These are phyloP conservation scores for Ophiostoma fasciatum DNA, from an alignment of 2,329 filamentous ascomycete genomes.

Conservation along the genomic window DNA sequence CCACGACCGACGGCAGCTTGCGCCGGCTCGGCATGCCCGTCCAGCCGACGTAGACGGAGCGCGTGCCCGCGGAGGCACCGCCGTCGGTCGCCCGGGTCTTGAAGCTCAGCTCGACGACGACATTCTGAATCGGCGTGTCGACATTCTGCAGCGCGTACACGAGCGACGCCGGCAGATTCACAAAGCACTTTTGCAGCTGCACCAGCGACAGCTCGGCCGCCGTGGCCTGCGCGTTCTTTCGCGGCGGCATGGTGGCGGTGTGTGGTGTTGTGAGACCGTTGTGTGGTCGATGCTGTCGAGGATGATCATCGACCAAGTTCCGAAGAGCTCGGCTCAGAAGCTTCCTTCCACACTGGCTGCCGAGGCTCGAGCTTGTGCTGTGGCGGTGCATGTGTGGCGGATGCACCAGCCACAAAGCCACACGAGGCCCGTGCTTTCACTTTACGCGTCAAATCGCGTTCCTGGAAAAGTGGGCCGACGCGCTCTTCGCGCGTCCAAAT, in stretches of 20 bases:
- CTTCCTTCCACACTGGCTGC: too few relatives aligned
- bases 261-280: too few relatives aligned
- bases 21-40: slow-evolving; percentile 95
- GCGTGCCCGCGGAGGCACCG: slow-evolving; percentile 18
- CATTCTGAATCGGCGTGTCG: slow-evolving; percentile 88
- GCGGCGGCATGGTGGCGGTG: slow-evolving; percentile 26
- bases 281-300: too few relatives aligned
- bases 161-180: slow-evolving; percentile 77
- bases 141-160: slow-evolving; percentile 76
- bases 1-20: slow-evolving; percentile 56
- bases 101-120: slow-evolving; percentile 82
- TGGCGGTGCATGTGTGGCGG: too few relatives aligned
- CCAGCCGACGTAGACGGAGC: slow-evolving; percentile 84
- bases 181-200: slow-evolving; percentile 84
- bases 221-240: slow-evolving; percentile 45
- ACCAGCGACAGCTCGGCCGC: slow-evolving; percentile 74
- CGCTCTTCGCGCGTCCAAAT: too few relatives aligned
- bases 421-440: too few relatives aligned
- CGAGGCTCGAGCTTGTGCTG: too few relatives aligned
- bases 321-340: too few relatives aligned
- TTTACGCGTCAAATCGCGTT: too few relatives aligned
- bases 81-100: slow-evolving; percentile 33
- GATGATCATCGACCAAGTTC: too few relatives aligned
- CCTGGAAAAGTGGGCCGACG: too few relatives aligned
- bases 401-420: too few relatives aligned